Base-by-base conservation (phyloP, 148 eudicot species). In the Suaeda aralocaspica region DNA sequence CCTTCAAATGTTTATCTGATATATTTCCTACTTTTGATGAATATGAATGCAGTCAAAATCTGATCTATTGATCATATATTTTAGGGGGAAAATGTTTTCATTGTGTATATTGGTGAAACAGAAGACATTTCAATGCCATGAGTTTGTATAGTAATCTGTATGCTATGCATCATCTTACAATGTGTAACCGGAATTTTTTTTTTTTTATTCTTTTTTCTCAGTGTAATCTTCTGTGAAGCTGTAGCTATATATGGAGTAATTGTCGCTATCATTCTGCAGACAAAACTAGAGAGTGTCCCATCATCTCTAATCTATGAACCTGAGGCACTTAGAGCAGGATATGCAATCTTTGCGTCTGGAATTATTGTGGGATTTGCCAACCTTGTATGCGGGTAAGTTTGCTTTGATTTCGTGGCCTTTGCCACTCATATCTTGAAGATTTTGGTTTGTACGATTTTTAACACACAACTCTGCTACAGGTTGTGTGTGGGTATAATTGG, bases 161-260 rank as follows among this genome's bases (percentile, higher is more conserved):
- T 62, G 59, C 36, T 50, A 13, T 59, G 56, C 69, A 25, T 30
- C 15, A 42, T 18, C 25, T 71, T 50, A 22, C 51, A 18, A 58
- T 28, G 56, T 71, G 16, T 69, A 53, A 61, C 78, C 46, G 28
- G 30, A 36, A 3, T 36, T 36, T 59, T 19, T 33, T 26, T 63
- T 46, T 36, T 36, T 36, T 59, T 19, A 33, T 26, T 63, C 45
- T 66, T 58, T 68, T 21, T 25, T 80, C 16, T 6, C 85, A 94
- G 97, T 84, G 97, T 94, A 59, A 94, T 94, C 53, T 94, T 94
- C 67, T 94, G 99, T 78, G 97, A 91, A 85, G 99, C 97, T 73
- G 99, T 94, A 79, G 99, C 99, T 62, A 94, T 91, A 74, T 94
- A 94, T 77, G 99, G 99, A 45, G 99, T 94, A 76, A 94, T 91